Percentiles rank a stretch among this genome's conserved stretches.
phyloP scores from a whole-genome alignment of 2,329 filamentous ascomycete genomes.

The Aspergillus persii region DNA sequence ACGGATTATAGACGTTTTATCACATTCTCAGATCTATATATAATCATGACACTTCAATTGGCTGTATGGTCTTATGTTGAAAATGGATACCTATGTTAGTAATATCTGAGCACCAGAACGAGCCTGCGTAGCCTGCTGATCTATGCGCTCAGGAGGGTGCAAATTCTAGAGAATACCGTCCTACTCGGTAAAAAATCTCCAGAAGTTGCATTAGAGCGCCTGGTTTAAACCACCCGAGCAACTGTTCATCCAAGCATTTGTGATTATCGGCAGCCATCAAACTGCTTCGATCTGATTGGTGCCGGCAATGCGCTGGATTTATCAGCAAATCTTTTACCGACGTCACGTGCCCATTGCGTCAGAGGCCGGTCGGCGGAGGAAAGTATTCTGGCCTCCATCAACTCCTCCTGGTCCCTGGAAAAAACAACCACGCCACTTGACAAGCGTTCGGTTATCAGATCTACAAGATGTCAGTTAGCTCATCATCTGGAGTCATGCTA shows the following conservation, averaged over 20 bases:
- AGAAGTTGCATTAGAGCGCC: no score
- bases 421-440: neutral
- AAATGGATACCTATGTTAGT: no score
- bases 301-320: constrained; percentile 17
- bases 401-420: neutral
- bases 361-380: constrained; percentile 20
- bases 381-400: constrained; percentile 9
- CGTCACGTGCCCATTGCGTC: constrained; percentile 36
- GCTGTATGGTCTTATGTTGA: no score
- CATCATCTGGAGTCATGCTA: constrained; percentile 32
- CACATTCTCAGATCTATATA: no score
- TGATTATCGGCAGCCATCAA: constrained; percentile 10
- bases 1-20: no score
- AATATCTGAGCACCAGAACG: no score
- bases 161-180: no score
- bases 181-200: no score
- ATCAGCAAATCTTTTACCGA: constrained; percentile 20
- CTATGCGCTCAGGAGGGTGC: no score
- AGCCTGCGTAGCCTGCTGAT: no score
- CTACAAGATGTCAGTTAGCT: constrained; percentile 31
- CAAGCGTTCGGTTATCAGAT: neutral
- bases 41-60: no score
- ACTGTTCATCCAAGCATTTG: neutral
- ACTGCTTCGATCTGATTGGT: constrained; percentile 24
- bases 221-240: no score